Evolutionary conservation across 1,284 basidiomycete genomes (phyloP).

Genomic region (Blastosporella zonata): DNA sequence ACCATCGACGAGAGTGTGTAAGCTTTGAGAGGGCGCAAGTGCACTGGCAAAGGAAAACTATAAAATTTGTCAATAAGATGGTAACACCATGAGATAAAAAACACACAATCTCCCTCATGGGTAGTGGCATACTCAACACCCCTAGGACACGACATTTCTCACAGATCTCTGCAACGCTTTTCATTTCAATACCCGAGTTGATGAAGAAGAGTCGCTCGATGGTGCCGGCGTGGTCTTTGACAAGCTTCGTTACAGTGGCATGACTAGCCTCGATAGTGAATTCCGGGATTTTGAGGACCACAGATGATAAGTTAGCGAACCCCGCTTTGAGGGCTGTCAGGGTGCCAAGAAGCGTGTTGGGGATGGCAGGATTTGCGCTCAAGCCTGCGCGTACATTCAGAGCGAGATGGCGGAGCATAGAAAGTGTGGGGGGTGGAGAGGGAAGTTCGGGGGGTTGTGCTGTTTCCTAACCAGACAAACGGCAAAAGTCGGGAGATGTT

Average conservation of each 20-base stretch:
- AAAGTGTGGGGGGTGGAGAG: constrained; percentile 37
- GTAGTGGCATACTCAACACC: constrained; percentile 47
- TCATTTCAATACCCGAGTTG: constrained; percentile 40
- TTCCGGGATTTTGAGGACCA: constrained; percentile 50
- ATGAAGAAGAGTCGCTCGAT: constrained; percentile 47
- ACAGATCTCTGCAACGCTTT: constrained; percentile 41
- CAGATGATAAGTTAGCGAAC: constrained; percentile 40
- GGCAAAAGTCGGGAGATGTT: too few species aligned
- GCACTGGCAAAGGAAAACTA: constrained; percentile 33
- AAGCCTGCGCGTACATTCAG: constrained; percentile 45
- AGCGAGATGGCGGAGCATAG: constrained; percentile 48
- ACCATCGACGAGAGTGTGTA: constrained; percentile 49
- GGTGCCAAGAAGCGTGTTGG: constrained; percentile 37
- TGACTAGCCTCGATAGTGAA: constrained; percentile 35
- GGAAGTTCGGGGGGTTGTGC: constrained; percentile 27
- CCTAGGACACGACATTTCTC: constrained; percentile 44
- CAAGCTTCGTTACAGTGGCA: constrained; percentile 40
- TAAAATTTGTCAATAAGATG: neutral
- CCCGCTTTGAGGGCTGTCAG: constrained; percentile 36
- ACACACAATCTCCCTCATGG: constrained; percentile 50
- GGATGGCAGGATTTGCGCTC: constrained; percentile 28
- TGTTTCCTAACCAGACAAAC: too few species aligned
- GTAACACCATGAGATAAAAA: constrained; percentile 1
- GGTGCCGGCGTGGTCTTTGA: constrained; percentile 41
- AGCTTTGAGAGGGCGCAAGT: constrained; percentile 35